Base-by-base conservation (phyloP, 2,329 filamentous ascomycete species). In the Dactylellina haptotyla region DNA sequence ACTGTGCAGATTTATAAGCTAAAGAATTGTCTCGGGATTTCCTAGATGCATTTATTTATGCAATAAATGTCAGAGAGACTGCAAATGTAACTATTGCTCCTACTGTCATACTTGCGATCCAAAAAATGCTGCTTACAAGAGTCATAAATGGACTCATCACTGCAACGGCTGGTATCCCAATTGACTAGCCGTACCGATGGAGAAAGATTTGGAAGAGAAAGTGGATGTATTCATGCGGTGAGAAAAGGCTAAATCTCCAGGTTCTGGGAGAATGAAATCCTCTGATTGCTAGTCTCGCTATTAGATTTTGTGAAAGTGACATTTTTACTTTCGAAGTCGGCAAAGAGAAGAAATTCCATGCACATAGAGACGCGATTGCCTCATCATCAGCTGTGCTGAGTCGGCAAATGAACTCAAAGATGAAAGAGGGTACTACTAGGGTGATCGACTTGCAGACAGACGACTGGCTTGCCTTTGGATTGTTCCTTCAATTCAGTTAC, bases 401-500 rank as follows among this genome's bases (percentile, higher is more conserved):
- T 6, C 61, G 57, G 25, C 18, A 63, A 32, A 26, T 67, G 0
- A 39, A 54, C 2, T 26, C 54, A 5, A 23, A 67, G 4, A 67
- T 74, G 61, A 66, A 62, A 54, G 70, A 74, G 37, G 51, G 34
- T 2, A 25, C 8, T 0, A 67, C 25, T 1, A 74, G 51, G 16
- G 57, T 39, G 2, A 67, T 74, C 30, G 23, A 45, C 12, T 26
- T 67, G 8, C 28, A 67, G 0, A 23, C 51, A 0, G 62, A 57
- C 20, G 34, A 51, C 16, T 37, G 20, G 2, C 1, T 62, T 25
- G 46, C 62, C 4, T 67, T 74, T 20, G 46, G 20, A 12, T 10
- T 62, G 0, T 74, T 74, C 25, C n/a, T 67, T 1, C 70, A 74
- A 30, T 74, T 57, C 30, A 20, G 46, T 12, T 74, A 74, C 25